A percentile compares a stretch with the other conserved stretches of the same genome.
phyloP scores from a whole-genome alignment of 202 grass and related monocot species.

The Bolboschoenoplectus hybrid region DNA sequence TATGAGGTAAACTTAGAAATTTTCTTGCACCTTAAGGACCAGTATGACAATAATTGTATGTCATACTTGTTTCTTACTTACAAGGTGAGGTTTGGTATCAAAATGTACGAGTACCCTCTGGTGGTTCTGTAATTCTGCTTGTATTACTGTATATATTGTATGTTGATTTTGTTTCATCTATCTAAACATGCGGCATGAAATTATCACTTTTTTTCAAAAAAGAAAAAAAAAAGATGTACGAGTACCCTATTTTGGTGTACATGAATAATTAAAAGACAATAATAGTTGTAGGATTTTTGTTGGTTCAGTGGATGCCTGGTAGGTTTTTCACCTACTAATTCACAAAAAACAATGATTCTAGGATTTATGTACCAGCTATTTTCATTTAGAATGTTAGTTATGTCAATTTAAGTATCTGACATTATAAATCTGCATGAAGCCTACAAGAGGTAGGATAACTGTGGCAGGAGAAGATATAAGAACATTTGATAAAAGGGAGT shows the following conservation, averaged over 20 bases:
- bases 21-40: conserved; percentile 19
- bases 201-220: neutral
- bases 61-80: conserved; percentile 33
- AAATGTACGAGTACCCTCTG: neutral
- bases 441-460: conserved; percentile 77
- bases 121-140: neutral
- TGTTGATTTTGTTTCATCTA: neutral
- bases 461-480: conserved; percentile 89
- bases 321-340: neutral
- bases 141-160: neutral
- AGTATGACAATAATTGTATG: conserved; percentile 39
- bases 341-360: neutral
- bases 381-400: neutral
- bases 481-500: conserved; percentile 95
- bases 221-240: neutral
- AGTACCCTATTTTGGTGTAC: neutral
- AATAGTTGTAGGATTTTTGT: neutral
- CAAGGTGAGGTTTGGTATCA: neutral
- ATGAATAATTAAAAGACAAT: neutral
- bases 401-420: neutral
- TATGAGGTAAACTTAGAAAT: conserved; percentile 71
- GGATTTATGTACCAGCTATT: neutral
- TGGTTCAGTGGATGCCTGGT: neutral
- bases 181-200: neutral
- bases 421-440: conserved; percentile 52